Percentiles rank a stretch among this genome's conserved stretches.
phyloP scores from a whole-genome alignment of 768 basidiomycete species.

The Mycena pura region DNA sequence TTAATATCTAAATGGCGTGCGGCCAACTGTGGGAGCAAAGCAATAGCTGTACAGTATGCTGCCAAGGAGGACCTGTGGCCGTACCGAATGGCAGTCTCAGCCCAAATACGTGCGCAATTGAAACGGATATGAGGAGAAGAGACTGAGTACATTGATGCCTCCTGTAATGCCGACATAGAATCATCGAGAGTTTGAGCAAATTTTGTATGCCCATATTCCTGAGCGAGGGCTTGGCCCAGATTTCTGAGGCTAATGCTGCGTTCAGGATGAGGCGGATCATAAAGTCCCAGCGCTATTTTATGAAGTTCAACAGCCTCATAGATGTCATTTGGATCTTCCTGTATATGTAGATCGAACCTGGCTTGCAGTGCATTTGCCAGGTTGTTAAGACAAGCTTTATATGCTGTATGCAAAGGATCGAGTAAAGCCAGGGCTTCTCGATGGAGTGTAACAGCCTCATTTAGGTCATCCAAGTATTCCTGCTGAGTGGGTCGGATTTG shows the following conservation, averaged over 20 bases:
- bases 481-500: too few relatives aligned
- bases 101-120: neutral
- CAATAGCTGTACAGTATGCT: neutral
- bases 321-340: too few relatives aligned
- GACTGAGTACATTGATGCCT: neutral
- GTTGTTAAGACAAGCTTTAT: too few relatives aligned
- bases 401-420: too few relatives aligned
- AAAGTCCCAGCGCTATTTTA: neutral
- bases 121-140: neutral
- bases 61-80: neutral
- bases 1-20: constrained; percentile 5
- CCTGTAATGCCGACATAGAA: neutral
- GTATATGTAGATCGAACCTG: too few relatives aligned
- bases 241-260: neutral
- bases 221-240: neutral
- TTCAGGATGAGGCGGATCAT: neutral
- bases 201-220: neutral
- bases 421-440: too few relatives aligned
- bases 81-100: neutral
- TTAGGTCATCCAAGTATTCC: too few relatives aligned
- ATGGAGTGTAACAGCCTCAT: too few relatives aligned
- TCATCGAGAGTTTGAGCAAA: neutral
- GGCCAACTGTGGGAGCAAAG: constrained; percentile 8
- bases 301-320: neutral
- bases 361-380: too few relatives aligned